These are phyloP conservation scores for Bathelium albidoporum DNA, from an alignment of 495 filamentous ascomycete genomes.

Conservation along the genomic window DNA sequence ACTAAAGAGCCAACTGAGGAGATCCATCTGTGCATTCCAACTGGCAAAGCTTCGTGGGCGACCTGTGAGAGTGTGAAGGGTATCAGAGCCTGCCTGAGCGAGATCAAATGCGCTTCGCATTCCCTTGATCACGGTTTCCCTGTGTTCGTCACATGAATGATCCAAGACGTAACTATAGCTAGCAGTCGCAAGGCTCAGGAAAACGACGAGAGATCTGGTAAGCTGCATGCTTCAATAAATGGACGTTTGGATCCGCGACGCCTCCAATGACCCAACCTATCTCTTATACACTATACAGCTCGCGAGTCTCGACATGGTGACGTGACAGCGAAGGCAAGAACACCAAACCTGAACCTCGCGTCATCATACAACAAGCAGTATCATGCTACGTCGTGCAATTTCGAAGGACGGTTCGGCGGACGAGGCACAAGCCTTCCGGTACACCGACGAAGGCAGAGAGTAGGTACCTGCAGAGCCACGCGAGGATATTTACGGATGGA, in stretches of 20 bases:
- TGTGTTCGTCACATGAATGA: neutral
- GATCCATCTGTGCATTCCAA: neutral
- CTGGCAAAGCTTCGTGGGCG: neutral
- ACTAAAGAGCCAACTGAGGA: neutral
- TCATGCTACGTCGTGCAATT: neutral
- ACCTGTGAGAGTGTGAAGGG: neutral
- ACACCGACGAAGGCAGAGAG: neutral
- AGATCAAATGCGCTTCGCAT: neutral
- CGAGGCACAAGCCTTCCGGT: neutral
- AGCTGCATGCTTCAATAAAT: neutral
- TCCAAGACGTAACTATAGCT: neutral
- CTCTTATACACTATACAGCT: neutral
- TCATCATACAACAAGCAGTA: neutral
- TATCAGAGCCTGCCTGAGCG: neutral
- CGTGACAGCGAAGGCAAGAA: neutral
- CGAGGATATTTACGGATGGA: no score
- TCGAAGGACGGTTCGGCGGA: neutral
- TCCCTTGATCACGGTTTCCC: neutral
- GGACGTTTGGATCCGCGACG: neutral
- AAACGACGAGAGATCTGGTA: neutral
- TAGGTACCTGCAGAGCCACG: no score
- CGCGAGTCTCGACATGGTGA: neutral
- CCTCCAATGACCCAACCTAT: neutral
- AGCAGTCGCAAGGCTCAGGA: neutral
- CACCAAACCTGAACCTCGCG: neutral